phyloP scores from a whole-genome alignment of 2,329 filamentous ascomycete genomes.

The Penicillium sp. region DNA sequence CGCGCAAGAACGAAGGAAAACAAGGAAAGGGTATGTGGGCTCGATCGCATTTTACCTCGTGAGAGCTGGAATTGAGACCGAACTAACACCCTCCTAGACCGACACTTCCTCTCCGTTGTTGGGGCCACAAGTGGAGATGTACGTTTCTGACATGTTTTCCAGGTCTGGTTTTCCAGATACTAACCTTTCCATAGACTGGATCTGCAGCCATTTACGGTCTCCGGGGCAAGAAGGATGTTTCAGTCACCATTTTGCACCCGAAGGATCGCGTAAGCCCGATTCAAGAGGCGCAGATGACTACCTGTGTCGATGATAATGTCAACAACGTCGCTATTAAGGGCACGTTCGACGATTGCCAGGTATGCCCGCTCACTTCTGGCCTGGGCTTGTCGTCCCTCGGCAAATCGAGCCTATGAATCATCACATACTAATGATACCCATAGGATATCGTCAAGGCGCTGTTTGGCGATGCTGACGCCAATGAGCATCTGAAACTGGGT shows the following conservation, averaged over 20 bases:
- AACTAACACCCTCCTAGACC: too few species aligned
- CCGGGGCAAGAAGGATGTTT: conserved; percentile 92
- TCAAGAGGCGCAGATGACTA: conserved; percentile 97
- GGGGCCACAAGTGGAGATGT: conserved; percentile 80
- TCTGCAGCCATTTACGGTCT: conserved; percentile 95
- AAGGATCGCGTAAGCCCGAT: conserved; percentile 87
- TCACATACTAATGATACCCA: too few species aligned
- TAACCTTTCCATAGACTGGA: too few species aligned
- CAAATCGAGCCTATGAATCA: too few species aligned
- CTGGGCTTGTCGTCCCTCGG: too few species aligned
- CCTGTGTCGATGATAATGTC: conserved; percentile 78
- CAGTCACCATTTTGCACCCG: conserved; percentile 90
- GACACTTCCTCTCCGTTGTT: conserved; percentile 78
- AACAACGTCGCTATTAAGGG: conserved; percentile 88
- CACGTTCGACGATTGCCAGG: conserved; percentile 96
- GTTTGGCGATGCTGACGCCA: conserved; percentile 81
- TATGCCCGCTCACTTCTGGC: too few species aligned
- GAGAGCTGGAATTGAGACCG: too few species aligned
- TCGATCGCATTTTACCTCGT: too few species aligned
- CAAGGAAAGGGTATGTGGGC: conserved; percentile 45
- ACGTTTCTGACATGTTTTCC: too few species aligned
- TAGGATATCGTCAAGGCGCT: conserved; percentile 92
- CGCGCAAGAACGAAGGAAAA: conserved; percentile 45
- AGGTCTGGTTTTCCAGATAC: too few species aligned
- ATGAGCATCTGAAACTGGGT: conserved; percentile 76